Conservation (phyloP, 2,329 filamentous ascomycete genomes). For the Exserohilum rostratum region DNA sequence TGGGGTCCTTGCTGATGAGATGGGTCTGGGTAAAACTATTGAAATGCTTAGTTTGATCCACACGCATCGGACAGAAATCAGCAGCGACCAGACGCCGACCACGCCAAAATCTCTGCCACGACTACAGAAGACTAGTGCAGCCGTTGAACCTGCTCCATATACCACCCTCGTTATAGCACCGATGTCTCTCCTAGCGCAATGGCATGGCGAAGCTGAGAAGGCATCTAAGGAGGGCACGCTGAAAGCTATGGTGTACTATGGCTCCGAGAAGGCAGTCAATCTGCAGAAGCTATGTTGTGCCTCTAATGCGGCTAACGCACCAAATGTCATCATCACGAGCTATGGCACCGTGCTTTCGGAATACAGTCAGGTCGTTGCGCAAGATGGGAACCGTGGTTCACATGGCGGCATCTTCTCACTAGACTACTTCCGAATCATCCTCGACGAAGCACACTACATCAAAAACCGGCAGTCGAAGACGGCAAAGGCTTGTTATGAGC, state of each 20-base stretch:
- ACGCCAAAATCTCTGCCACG: slow-evolving; percentile 68
- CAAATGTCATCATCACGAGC: slow-evolving; percentile 91
- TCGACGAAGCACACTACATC: slow-evolving; percentile 94
- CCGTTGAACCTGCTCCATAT: slow-evolving; percentile 73
- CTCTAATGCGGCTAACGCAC: slow-evolving; percentile 74
- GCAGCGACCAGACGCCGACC: slow-evolving; percentile 34
- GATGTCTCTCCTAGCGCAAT: slow-evolving; percentile 95
- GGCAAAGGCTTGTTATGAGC: slow-evolving; percentile 90
- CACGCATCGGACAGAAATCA: slow-evolving; percentile 70
- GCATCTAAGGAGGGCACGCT: slow-evolving; percentile 84
- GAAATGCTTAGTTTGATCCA: slow-evolving; percentile 97
- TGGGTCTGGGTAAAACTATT: slow-evolving; percentile 98
- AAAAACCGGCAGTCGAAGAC: slow-evolving; percentile 89
- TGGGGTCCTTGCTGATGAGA: slow-evolving; percentile 92
- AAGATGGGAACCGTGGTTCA: slow-evolving; percentile 67
- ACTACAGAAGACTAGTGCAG: slow-evolving; percentile 62
- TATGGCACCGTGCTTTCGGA: slow-evolving; percentile 93
- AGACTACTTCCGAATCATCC: slow-evolving; percentile 91
- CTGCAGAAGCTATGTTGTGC: slow-evolving; percentile 78
- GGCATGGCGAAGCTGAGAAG: slow-evolving; percentile 93
- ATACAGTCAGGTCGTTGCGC: slow-evolving; percentile 74
- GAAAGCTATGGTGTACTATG: slow-evolving; percentile 90
- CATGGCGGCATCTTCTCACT: slow-evolving; percentile 81
- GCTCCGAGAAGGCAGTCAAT: slow-evolving; percentile 79
- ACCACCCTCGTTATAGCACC: slow-evolving; percentile 96